A percentile compares a stretch with the other conserved stretches of the same genome.
Conservation (phyloP, 306 rosid species). For the Nissolia schottii region DNA sequence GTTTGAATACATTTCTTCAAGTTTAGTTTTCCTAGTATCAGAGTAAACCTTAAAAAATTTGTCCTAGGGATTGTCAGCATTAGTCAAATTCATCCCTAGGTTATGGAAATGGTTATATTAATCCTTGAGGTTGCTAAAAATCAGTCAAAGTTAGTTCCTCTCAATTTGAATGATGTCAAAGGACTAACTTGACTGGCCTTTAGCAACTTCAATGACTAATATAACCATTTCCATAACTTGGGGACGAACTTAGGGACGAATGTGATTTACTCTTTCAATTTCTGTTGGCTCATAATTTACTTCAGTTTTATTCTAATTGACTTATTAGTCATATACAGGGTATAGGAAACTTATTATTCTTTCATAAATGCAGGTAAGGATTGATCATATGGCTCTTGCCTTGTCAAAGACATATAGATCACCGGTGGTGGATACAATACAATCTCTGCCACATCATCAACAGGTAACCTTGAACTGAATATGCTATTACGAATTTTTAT, state of each 20-base stretch:
- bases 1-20: not conserved
- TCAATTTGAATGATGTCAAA: too few species aligned
- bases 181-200: too few species aligned
- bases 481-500: not conserved
- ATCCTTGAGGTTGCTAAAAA: too few species aligned
- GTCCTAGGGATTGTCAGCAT: too few species aligned
- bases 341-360: not conserved
- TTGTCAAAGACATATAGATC: conserved; percentile 83
- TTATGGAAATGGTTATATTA: too few species aligned
- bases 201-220: too few species aligned
- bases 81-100: too few species aligned
- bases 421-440: conserved; percentile 80
- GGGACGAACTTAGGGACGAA: too few species aligned
- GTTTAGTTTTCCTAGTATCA: not conserved
- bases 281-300: not conserved
- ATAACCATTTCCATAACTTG: too few species aligned
- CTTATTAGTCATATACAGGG: not conserved
- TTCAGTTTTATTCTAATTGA: not conserved
- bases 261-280: too few species aligned
- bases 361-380: conserved; percentile 75
- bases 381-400: conserved; percentile 81
- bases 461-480: conserved; percentile 56
- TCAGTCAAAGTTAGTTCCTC: too few species aligned
- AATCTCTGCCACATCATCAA: conserved; percentile 93
- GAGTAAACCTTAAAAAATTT: too few species aligned